Evolutionary conservation across 179 eudicot species (phyloP).

Genomic region (Spergularia azorica): DNA sequence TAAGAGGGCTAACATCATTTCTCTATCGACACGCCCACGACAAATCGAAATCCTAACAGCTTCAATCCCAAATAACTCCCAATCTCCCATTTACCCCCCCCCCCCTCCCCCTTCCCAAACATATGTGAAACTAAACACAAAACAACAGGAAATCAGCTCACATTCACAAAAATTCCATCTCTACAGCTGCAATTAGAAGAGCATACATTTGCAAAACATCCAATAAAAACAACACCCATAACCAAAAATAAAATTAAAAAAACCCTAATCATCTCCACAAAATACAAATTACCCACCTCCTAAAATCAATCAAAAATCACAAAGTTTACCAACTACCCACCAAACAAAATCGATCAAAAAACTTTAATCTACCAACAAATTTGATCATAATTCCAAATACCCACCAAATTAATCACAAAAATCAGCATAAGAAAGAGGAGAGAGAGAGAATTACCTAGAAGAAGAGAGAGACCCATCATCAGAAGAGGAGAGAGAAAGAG

Average conservation of each 20-base stretch:
- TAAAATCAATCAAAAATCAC: conserved; percentile 1
- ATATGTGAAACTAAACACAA: no score
- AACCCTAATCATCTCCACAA: not conserved
- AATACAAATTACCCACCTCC: not conserved
- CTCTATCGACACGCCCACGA: not conserved
- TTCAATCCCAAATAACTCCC: no score
- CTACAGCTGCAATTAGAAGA: no score
- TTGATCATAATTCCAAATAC: not conserved
- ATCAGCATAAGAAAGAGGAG: not conserved
- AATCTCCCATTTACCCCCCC: no score
- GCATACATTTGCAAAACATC: no score
- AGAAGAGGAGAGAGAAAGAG: conserved; percentile 17
- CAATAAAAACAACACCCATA: not conserved
- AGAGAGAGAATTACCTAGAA: conserved; percentile 20
- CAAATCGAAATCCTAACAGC: not conserved
- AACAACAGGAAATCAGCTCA: no score
- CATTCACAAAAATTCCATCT: no score
- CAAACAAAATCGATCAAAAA: not conserved
- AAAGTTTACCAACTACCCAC: not conserved
- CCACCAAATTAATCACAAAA: not conserved
- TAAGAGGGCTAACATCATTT: not conserved
- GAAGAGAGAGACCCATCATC: conserved; percentile 24
- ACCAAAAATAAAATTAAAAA: not conserved
- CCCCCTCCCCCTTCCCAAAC: no score
- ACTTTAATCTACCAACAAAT: not conserved